Evolutionary conservation across 2,329 filamentous ascomycete genomes (phyloP), one percentile per base, ranked within the genome.

Genomic region (Pezicula radicicola): DNA sequence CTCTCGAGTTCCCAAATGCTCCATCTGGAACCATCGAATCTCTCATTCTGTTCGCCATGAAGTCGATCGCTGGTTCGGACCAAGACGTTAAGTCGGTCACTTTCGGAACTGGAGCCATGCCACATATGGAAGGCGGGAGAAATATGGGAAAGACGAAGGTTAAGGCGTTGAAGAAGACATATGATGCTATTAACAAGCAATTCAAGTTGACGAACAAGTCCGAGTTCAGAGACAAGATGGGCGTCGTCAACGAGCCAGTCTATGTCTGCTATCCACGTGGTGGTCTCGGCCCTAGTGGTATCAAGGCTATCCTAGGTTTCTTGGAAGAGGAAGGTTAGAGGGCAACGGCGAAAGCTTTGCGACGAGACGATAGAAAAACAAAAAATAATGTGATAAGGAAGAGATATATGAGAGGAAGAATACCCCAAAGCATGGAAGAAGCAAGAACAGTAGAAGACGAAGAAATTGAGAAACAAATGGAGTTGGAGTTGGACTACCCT

Each of bases 181-280:
- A 97, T 73, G 84, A 88, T 60, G 83, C 89, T 4, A 74, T 96
- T 45, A 87, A 89, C 40, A 88, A 88, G 63, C 90, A 92, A 67
- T 83, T 96, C 60, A 87, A 88, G 60, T 77, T 96, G 58, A 87
- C 86, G 43, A 84, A 88, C 66, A 96, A 96, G 81, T 87, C 83
- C 49, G 91, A 92, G 68, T 97, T 97, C 75, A 79, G 92, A 55
- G 87, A 89, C 74, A 97, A 97, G 78, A 83, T 97, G 68, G 92
- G 92, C 49, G 89, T 89, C 4, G 75, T 83, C 52, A 90, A 92
- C 55, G 91, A 96, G 64, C 84, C 88, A 45, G 84, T 93, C 27
- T 97, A 90, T 70, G 91, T 97, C 60, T 91, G 89, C 66, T 97
- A 96, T 71, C 92, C 92, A 39, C 85, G 88, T 52, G 86, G 91